These are phyloP conservation scores for Peniophora sp. DNA, from an alignment of 1,284 basidiomycete species.

Conservation along the genomic window DNA sequence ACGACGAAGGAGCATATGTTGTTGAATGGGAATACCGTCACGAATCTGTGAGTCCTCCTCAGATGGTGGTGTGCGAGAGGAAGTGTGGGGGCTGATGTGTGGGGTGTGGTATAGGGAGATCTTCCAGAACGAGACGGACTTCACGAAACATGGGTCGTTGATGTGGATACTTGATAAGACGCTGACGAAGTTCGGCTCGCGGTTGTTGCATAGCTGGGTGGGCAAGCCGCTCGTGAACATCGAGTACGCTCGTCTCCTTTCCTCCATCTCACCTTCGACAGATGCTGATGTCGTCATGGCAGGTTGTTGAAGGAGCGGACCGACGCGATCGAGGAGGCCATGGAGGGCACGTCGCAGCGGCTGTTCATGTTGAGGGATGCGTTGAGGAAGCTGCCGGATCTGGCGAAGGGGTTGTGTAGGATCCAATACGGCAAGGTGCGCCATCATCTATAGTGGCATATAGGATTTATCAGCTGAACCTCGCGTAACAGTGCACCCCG, in stretches of 20 bases:
- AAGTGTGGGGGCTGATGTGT: no score
- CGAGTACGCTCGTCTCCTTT: constrained; percentile 32
- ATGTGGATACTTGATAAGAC: constrained; percentile 85
- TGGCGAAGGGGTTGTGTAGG: constrained; percentile 81
- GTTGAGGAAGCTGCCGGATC: constrained; percentile 76
- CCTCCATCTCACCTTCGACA: no score
- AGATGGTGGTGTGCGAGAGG: no score
- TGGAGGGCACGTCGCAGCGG: constrained; percentile 45
- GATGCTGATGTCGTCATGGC: constrained; percentile 3
- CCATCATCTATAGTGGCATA: constrained; percentile 2
- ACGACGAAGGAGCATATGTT: constrained; percentile 80
- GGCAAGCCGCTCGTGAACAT: constrained; percentile 78
- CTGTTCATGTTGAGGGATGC: constrained; percentile 61
- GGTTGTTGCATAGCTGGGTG: constrained; percentile 82
- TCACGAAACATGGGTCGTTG: constrained; percentile 67
- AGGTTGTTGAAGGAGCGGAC: constrained; percentile 71
- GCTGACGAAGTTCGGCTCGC: constrained; percentile 81
- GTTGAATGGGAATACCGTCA: constrained; percentile 81
- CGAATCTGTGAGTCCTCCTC: constrained; percentile 68
- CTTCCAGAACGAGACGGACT: constrained; percentile 85
- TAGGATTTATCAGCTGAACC: background rate
- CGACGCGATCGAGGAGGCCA: constrained; percentile 82
- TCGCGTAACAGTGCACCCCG: constrained; percentile 59
- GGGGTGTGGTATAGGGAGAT: no score
- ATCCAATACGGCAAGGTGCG: constrained; percentile 85